Conservation (phyloP, 108 stramenopile species). For the Bacterosira constricta region DNA sequence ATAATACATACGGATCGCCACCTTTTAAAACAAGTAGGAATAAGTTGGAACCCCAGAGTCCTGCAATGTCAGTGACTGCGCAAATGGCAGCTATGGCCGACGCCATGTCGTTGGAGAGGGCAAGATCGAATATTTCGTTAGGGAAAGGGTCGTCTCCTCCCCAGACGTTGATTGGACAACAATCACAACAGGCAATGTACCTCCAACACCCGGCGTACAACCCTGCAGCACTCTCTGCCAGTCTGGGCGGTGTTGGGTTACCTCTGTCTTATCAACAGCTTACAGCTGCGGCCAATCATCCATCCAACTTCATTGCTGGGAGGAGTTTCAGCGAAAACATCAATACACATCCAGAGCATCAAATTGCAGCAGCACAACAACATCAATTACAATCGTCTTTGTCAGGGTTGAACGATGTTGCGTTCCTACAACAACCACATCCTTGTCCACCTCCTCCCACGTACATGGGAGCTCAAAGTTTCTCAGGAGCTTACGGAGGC, state of each 20-base stretch:
- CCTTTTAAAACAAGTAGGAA: conserved; percentile 16
- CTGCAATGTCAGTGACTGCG: conserved; percentile 28
- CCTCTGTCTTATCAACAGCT: conserved; percentile 20
- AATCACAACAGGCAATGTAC: background rate
- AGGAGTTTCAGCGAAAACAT: conserved; percentile 43
- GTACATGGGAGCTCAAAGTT: conserved; percentile 57
- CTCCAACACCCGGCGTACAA: background rate
- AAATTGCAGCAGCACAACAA: conserved; percentile 31
- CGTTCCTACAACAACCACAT: conserved; percentile 10
- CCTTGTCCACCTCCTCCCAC: conserved; percentile 37
- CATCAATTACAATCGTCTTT: conserved; percentile 27
- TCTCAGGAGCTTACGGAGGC: conserved; percentile 48
- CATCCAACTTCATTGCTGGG: conserved; percentile 9
- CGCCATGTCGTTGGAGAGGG: conserved; percentile 41
- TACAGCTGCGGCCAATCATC: background rate
- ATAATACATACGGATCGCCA: too few species aligned
- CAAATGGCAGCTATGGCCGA: conserved; percentile 49
- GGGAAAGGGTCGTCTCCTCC: conserved; percentile 23
- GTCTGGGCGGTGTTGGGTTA: conserved; percentile 25
- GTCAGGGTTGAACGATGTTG: conserved; percentile 6
- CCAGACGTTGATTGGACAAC: background rate
- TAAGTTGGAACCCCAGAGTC: conserved; percentile 18
- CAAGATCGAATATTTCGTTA: conserved; percentile 1
- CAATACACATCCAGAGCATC: conserved; percentile 33
- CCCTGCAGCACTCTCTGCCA: conserved; percentile 27